Percentiles rank a stretch among this genome's conserved stretches.
phyloP scores from a whole-genome alignment of 768 basidiomycete species.

The Baorangia bicolor region DNA sequence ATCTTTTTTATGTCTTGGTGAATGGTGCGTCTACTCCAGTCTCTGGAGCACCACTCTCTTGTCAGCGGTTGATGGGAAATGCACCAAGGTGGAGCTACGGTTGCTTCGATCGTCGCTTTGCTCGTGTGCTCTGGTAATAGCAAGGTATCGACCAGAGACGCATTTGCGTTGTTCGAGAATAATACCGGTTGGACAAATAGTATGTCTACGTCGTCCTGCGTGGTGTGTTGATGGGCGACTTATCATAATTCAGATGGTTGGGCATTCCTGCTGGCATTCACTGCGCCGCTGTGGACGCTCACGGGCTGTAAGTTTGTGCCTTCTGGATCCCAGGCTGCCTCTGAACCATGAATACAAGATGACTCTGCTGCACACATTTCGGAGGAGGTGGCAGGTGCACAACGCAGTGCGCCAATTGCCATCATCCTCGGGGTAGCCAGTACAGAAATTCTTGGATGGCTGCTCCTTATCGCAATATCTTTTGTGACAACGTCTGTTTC shows the following conservation, averaged over 20 bases:
- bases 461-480: slow-evolving; percentile 63
- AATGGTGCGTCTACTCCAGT: slow-evolving; percentile 45
- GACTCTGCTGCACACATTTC: slow-evolving; percentile 77
- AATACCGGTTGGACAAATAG: slow-evolving; percentile 67
- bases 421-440: slow-evolving; percentile 62
- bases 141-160: slow-evolving; percentile 64
- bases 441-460: slow-evolving; percentile 63
- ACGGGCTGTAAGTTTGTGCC: slow-evolving; percentile 58
- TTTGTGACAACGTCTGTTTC: slow-evolving; percentile 59
- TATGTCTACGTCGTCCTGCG: slow-evolving; percentile 34
- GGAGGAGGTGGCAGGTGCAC: slow-evolving; percentile 68
- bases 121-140: slow-evolving; percentile 55
- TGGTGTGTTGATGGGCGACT: background rate
- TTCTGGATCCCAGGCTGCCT: background rate
- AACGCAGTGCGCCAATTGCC: slow-evolving; percentile 63
- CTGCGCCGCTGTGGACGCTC: slow-evolving; percentile 76
- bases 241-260: slow-evolving; percentile 53
- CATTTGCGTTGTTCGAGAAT: slow-evolving; percentile 69
- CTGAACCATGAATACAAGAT: slow-evolving; percentile 41
- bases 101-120: slow-evolving; percentile 61
- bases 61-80: background rate
- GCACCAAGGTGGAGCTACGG: slow-evolving; percentile 55
- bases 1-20: slow-evolving; percentile 65
- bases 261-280: slow-evolving; percentile 73
- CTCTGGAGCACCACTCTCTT: too few relatives aligned